These are phyloP conservation scores for Chlamydomonas schloesseri DNA, from an alignment of 139 green algal genomes.

Conservation along the genomic window DNA sequence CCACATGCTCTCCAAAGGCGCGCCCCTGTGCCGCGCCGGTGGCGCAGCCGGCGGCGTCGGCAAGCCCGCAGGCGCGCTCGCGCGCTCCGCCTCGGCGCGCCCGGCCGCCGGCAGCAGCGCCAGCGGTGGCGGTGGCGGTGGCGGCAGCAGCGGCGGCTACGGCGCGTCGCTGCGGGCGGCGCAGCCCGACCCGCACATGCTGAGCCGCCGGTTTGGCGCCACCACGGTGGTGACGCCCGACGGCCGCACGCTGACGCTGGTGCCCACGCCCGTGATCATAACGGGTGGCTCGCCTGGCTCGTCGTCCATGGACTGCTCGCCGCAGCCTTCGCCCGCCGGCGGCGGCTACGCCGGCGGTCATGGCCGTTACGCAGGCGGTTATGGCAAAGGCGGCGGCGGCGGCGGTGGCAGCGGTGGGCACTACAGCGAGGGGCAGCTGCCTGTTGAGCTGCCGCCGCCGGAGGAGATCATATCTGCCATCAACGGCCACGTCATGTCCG, in stretches of 20 bases:
- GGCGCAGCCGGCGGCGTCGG: too few relatives aligned
- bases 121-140: background rate
- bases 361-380: background rate
- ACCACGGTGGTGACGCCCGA: background rate
- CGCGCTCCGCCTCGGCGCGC: background rate
- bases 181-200: background rate
- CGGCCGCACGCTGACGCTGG: background rate
- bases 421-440: background rate
- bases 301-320: too few relatives aligned
- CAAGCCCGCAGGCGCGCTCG: too few relatives aligned
- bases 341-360: background rate
- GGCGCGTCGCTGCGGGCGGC: background rate
- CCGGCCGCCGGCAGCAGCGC: background rate
- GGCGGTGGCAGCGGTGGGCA: background rate
- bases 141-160: background rate
- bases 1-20: background rate
- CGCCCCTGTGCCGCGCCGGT: background rate
- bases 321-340: too few relatives aligned
- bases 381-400: background rate
- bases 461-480: constrained; percentile 11
- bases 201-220: background rate
- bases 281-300: too few relatives aligned
- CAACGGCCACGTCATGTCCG: background rate
- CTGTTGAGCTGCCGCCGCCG: constrained; percentile 20
- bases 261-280: background rate